Evolutionary conservation across 108 stramenopile genomes (phyloP), one percentile per base, ranked within the genome.

Genomic region (Mediolabrus comicus): DNA sequence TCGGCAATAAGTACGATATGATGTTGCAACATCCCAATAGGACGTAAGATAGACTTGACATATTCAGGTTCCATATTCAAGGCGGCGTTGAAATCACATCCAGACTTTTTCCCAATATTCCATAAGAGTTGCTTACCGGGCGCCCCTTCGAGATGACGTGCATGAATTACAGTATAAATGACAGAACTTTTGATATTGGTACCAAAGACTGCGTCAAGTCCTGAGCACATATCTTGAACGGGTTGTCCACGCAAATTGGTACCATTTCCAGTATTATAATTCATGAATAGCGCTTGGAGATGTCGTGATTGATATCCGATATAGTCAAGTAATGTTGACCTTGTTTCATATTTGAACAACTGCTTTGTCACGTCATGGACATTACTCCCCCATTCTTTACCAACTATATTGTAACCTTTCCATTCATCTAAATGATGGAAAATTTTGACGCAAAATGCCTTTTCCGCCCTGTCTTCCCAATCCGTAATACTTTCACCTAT

Each of bases 1-100:
- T 51, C 55, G 2, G 17, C 43, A 3, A 53, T 65, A 22, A 74
- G 16, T 13, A 41, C 39, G 17, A 75, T 57, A 1, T 66, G 74
- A 25, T 62, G 9, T 7, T 63, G 26, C 10, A 68, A 25, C 67
- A 75, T 57, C 29, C 56, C 56, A 3, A 57, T 22, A 4, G 56
- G 56, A 8, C 7, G 19, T 14, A 57, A 57, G n/a, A 57, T 57
- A 5, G 33, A 32, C 22, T 57, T 57, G 56, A 57, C 22, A 26
- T 57, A 57, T n/a, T 57, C 56, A 8, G 56, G 56, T 34, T 57
- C 56, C 56, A 57, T 57, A 0, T 32, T 17, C 29, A 57, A 57
- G 16, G 56, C 56, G 33, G 19, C 56, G 16, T n/a, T 34, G 29
- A 9, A 8, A 31, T 31, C 1, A 5, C 56, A 57, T 34, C 56